Evolutionary conservation across 2,329 filamentous ascomycete species (phyloP).

Genomic region (Pseudovirgaria hyperparasitica): DNA sequence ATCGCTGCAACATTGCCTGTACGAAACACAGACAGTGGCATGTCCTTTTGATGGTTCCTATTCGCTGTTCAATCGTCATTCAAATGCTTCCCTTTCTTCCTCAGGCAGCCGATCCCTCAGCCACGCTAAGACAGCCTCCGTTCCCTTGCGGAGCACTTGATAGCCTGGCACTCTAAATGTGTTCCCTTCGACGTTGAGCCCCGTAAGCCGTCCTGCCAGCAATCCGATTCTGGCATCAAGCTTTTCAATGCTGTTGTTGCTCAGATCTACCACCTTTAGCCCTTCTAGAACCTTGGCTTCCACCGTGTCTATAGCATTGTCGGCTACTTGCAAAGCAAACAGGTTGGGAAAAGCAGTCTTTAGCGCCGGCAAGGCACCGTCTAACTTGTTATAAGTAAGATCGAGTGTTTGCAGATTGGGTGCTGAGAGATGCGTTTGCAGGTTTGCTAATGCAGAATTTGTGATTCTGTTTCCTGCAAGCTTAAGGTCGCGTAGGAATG

Average conservation of each 20-base stretch:
- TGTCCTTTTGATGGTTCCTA: no score
- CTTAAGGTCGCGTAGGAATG: constrained; percentile 64
- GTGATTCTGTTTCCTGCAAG: constrained; percentile 58
- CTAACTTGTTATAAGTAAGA: constrained; percentile 69
- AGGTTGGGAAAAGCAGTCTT: constrained; percentile 58
- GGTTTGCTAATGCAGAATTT: constrained; percentile 51
- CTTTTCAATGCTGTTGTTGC: constrained; percentile 74
- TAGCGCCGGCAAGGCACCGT: constrained; percentile 51
- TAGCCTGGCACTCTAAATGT: constrained; percentile 77
- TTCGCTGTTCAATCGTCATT: constrained; percentile 2
- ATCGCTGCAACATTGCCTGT: no score
- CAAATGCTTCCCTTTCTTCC: constrained; percentile 2
- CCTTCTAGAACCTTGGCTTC: constrained; percentile 63
- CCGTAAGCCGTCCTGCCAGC: constrained; percentile 52
- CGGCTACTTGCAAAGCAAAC: constrained; percentile 56
- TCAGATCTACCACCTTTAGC: constrained; percentile 62
- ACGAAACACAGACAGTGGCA: no score
- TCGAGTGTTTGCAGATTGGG: constrained; percentile 67
- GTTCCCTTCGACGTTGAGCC: constrained; percentile 71
- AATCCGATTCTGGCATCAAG: constrained; percentile 72
- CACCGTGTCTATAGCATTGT: constrained; percentile 67
- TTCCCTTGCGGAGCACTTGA: constrained; percentile 74
- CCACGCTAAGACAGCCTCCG: constrained; percentile 72
- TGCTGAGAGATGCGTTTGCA: constrained; percentile 56
- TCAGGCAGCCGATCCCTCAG: constrained; percentile 60